Percentiles rank a stretch among this genome's conserved stretches.
Conservation (phyloP, 768 basidiomycete species). For the Leccinum variicolor region DNA sequence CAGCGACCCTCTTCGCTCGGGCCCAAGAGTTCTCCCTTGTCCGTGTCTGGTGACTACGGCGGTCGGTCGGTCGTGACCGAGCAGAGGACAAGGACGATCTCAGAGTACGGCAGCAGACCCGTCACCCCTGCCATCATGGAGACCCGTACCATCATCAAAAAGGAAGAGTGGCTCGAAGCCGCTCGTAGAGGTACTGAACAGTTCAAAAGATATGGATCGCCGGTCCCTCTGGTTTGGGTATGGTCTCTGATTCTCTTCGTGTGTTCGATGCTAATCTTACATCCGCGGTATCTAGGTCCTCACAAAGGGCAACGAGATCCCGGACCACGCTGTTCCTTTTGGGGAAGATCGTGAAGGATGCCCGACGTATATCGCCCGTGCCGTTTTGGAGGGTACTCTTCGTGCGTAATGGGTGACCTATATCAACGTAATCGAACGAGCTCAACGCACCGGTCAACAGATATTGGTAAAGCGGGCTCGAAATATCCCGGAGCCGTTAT, state of each 20-base stretch:
- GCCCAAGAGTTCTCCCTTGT: constrained; percentile 9
- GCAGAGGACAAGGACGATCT: constrained; percentile 14
- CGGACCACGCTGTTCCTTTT: constrained; percentile 33
- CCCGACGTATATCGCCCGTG: constrained; percentile 28
- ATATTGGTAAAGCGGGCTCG: constrained; percentile 33
- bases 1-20: background rate
- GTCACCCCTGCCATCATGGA: constrained; percentile 12
- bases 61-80: constrained; percentile 2
- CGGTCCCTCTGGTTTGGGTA: constrained; percentile 31
- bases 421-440: background rate
- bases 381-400: constrained; percentile 29
- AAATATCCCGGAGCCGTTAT: constrained; percentile 32
- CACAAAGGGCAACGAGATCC: constrained; percentile 29
- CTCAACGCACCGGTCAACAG: constrained; percentile 15
- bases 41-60: constrained; percentile 4
- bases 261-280: background rate
- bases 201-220: constrained; percentile 27
- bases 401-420: constrained; percentile 16
- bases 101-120: constrained; percentile 15
- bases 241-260: background rate
- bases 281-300: constrained; percentile 16
- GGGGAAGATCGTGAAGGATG: constrained; percentile 29
- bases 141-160: constrained; percentile 14
- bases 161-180: constrained; percentile 27
- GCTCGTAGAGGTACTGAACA: constrained; percentile 29